These are phyloP conservation scores for Pichia exigua DNA, from an alignment of 805 yeast genomes.

Conservation along the genomic window DNA sequence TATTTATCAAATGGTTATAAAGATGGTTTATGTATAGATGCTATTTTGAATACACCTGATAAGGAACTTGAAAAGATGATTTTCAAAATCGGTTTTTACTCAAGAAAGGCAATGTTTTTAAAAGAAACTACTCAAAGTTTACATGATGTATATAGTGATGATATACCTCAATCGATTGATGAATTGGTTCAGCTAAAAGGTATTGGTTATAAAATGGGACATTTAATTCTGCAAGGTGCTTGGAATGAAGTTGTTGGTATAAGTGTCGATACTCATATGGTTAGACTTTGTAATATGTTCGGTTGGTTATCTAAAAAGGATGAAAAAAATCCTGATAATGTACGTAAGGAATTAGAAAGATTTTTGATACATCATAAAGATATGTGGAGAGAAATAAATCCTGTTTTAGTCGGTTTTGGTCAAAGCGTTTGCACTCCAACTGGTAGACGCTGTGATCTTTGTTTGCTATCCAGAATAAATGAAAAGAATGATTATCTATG, in stretches of 20 bases:
- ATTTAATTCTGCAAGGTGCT: constrained; percentile 68
- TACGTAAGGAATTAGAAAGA: constrained; percentile 56
- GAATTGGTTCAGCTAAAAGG: constrained; percentile 74
- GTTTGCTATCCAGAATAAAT: constrained; percentile 33
- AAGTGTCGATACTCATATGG: constrained; percentile 93
- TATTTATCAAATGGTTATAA: constrained; percentile 31
- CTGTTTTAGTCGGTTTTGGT: constrained; percentile 87
- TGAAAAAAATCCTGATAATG: constrained; percentile 63
- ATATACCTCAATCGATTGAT: constrained; percentile 63
- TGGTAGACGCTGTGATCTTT: constrained; percentile 62
- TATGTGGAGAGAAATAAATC: constrained; percentile 80
- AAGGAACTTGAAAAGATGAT: constrained; percentile 55
- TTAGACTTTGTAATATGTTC: constrained; percentile 73
- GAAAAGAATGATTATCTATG: constrained; percentile 37
- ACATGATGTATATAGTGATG: constrained; percentile 44
- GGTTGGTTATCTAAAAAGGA: constrained; percentile 51
- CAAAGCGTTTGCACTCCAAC: constrained; percentile 78
- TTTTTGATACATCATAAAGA: constrained; percentile 59
- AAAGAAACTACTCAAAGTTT: constrained; percentile 53
- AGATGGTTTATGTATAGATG: constrained; percentile 53
- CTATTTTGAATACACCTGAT: constrained; percentile 43
- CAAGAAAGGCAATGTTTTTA: constrained; percentile 66
- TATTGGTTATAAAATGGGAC: constrained; percentile 95
- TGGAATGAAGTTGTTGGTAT: constrained; percentile 75
- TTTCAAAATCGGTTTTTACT: constrained; percentile 81